These are phyloP conservation scores for Syzygium syzygioides DNA, from an alignment of 441 rosid species.

Conservation along the genomic window DNA sequence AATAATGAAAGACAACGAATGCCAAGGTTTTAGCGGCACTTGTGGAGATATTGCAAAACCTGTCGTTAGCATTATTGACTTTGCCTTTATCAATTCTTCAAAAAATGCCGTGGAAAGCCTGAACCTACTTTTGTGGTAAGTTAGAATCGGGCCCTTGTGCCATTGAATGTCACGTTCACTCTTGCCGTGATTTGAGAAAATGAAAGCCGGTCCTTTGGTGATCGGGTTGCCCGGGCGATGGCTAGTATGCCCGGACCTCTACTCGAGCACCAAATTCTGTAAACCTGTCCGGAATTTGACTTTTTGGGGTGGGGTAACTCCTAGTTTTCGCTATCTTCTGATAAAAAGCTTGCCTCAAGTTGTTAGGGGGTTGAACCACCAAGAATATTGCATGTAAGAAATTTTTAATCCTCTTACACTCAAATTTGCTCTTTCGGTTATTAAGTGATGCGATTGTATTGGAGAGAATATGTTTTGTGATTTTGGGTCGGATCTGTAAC, in stretches of 20 bases:
- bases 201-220: not conserved
- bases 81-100: not conserved
- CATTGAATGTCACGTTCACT: not conserved
- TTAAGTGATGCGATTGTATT: not conserved
- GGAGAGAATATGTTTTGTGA: not conserved
- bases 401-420: not conserved
- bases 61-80: not conserved
- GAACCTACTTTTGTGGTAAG: too few species aligned
- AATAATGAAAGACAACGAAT: not conserved
- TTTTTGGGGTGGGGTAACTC: not conserved
- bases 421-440: not conserved
- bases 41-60: not conserved
- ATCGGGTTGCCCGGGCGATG: not conserved
- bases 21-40: not conserved
- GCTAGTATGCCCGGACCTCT: not conserved
- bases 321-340: not conserved
- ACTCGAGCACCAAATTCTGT: not conserved
- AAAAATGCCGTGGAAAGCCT: too few species aligned
- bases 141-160: not conserved
- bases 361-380: not conserved
- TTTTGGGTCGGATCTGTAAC: not conserved
- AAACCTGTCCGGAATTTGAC: not conserved
- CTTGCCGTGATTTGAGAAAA: not conserved
- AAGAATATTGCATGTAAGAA: not conserved
- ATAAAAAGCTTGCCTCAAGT: not conserved